Base-by-base conservation (phyloP, 2,329 filamentous ascomycete genomes). In the Claviceps humidiphila region DNA sequence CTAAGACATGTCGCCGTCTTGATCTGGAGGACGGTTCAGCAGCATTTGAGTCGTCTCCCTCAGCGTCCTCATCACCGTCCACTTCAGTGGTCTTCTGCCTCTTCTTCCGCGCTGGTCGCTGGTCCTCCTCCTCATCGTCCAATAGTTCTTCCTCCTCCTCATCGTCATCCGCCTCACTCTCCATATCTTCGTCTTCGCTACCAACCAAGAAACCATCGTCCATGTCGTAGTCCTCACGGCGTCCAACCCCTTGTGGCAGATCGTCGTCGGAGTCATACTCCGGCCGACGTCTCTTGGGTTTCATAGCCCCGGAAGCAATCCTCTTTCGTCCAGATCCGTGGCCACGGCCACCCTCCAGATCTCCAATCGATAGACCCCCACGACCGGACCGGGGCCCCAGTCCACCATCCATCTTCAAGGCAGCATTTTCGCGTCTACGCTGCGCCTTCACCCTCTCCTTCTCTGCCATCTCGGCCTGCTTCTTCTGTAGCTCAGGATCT, bases 241-340 rank as follows among this genome's bases (percentile, higher is more conserved):
- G 77, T 37, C 76, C 75, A 46, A 72, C 72, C 37, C 80, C 78
- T 40, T 77, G 75, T 16, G 80, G 79, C 39, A 82, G 73, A 54
- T 87, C 85, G 58, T 88, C 85, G 59, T 89, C 87, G 8, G 87
- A 87, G 60, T 90, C 85, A 55, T 88, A 86, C 58, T 87, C 85
- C 54, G 75, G 72, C 41, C 75, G 73, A 37, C 74, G 73, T 60
- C 74, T 72, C 68, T 78, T 80, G 46, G 71, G 67, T 56, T 76
- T 77, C 34, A 69, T 66, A 13, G 68, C 66, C 11, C 76, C 76
- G 0, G 73, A 68, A 0, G 71, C 69, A 22, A 75, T 73, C 55
- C 77, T 74, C 63, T 81, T 81, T 43, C 78, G 73, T 26, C 71
- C 61, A n/a, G 69, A 68, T 22, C 70, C 72, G 13, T 71, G 70